Percentiles rank a stretch among this genome's conserved stretches.
Conservation (phyloP, 2,329 filamentous ascomycete genomes). For the Cordyceps javanica region DNA sequence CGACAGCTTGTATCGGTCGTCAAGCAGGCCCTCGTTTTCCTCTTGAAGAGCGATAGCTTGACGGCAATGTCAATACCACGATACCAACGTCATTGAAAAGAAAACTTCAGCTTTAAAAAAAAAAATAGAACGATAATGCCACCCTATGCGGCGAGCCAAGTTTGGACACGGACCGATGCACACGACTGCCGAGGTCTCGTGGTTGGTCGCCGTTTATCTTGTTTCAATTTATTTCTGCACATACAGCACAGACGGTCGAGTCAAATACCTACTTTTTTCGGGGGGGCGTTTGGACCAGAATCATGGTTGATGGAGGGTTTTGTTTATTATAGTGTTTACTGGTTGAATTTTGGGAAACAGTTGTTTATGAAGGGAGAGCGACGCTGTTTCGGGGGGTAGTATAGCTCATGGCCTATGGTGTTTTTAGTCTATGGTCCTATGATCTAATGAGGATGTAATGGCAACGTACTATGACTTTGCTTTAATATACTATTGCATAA, state of each 20-base stretch:
- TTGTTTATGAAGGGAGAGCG: too few relatives aligned
- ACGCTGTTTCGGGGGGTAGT: too few relatives aligned
- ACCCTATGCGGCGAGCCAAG: background rate
- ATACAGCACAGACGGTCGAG: conserved; percentile 6
- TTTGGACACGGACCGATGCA: background rate
- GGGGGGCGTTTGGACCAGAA: conserved; percentile 8
- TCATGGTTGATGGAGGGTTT: background rate
- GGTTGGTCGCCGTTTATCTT: background rate
- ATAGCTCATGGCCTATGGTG: too few relatives aligned
- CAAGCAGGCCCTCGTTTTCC: background rate
- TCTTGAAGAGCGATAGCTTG: background rate
- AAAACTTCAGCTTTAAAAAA: background rate
- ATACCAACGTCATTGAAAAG: conserved; percentile 4
- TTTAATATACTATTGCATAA: conserved; percentile 1
- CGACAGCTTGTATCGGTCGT: background rate
- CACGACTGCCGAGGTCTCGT: background rate
- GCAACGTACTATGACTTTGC: conserved; percentile 1
- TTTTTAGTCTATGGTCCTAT: too few relatives aligned
- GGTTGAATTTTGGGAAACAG: background rate
- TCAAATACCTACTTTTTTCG: conserved; percentile 9
- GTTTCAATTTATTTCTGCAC: conserved; percentile 10
- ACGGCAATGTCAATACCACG: background rate
- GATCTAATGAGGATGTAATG: conserved; percentile 11
- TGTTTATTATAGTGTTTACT: background rate
- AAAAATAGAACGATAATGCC: conserved; percentile 3